Percentiles rank a stretch among this genome's conserved stretches.
phyloP scores from a whole-genome alignment of 2,329 filamentous ascomycete genomes.

The Diaporthe ampelina region DNA sequence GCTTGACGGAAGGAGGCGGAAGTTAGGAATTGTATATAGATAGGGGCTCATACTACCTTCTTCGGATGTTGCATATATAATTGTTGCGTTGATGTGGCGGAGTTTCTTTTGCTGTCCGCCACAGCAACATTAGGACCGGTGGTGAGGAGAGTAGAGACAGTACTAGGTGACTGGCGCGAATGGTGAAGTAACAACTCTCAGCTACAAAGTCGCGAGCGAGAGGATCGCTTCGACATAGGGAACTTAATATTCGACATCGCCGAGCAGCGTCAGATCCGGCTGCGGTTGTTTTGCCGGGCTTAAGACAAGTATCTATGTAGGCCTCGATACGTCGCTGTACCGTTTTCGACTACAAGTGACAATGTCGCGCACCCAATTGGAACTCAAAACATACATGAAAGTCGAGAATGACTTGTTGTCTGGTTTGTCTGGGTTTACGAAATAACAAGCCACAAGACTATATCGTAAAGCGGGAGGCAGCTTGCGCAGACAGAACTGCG shows the following conservation, averaged over 20 bases:
- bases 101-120: not conserved
- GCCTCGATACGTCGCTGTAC: no score
- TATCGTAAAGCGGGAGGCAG: no score
- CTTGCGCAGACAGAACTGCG: no score
- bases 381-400: no score
- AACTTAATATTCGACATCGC: not conserved
- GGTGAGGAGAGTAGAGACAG: no score
- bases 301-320: not conserved
- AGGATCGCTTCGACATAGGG: not conserved
- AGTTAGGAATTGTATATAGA: not conserved
- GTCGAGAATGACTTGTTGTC: no score
- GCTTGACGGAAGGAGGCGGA: not conserved
- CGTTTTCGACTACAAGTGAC: no score
- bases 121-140: not conserved
- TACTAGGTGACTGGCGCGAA: not conserved
- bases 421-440: no score
- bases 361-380: no score
- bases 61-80: not conserved
- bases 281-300: not conserved
- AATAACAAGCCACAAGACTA: no score
- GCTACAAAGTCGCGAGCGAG: not conserved
- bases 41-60: not conserved
- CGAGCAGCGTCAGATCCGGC: not conserved
- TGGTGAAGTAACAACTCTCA: not conserved
- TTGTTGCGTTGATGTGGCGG: not conserved